A percentile compares a stretch with the other conserved stretches of the same genome.
These are phyloP conservation scores for Barnettozyma sp. DNA, from an alignment of 805 yeast genomes.

Conservation along the genomic window DNA sequence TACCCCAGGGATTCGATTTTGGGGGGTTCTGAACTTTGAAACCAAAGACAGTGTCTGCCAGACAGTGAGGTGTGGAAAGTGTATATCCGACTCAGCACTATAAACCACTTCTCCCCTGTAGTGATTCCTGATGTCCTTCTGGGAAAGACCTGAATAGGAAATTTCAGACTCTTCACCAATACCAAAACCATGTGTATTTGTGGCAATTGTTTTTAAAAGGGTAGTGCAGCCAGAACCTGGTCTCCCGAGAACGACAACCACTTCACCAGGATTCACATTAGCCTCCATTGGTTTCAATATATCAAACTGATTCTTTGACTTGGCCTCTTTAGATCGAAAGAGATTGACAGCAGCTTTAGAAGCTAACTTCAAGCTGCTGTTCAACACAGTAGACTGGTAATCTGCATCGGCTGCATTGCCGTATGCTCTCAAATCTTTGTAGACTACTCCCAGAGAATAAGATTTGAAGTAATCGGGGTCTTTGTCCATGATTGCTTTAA, in stretches of 20 bases:
- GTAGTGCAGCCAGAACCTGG: slow-evolving; percentile 81
- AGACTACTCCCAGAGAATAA: slow-evolving; percentile 47
- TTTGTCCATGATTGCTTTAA: slow-evolving; percentile 40
- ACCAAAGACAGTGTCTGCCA: slow-evolving; percentile 61
- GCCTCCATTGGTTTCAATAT: slow-evolving; percentile 63
- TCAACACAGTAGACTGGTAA: slow-evolving; percentile 53
- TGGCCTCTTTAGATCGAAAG: slow-evolving; percentile 12
- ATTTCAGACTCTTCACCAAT: slow-evolving; percentile 40
- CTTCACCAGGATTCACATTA: slow-evolving; percentile 51
- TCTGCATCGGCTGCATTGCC: slow-evolving; percentile 54
- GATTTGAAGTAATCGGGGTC: slow-evolving; percentile 56
- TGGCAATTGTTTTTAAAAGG: slow-evolving; percentile 49
- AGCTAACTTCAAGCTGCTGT: slow-evolving; percentile 26
- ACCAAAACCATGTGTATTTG: slow-evolving; percentile 56
- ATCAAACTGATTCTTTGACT: slow-evolving; percentile 28
- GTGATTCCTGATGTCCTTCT: slow-evolving; percentile 41
- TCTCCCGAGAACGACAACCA: slow-evolving; percentile 66
- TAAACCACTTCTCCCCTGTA: slow-evolving; percentile 66
- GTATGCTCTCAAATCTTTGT: slow-evolving; percentile 48
- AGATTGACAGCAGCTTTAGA: slow-evolving; percentile 11
- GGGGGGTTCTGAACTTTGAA: slow-evolving; percentile 54
- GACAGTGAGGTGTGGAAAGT: slow-evolving; percentile 63
- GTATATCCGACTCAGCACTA: slow-evolving; percentile 62
- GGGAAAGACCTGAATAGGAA: slow-evolving; percentile 48
- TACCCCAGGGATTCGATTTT: slow-evolving; percentile 50